Evolutionary conservation across 2,329 filamentous ascomycete species (phyloP).

Genomic region (Aspergillus uvarum): DNA sequence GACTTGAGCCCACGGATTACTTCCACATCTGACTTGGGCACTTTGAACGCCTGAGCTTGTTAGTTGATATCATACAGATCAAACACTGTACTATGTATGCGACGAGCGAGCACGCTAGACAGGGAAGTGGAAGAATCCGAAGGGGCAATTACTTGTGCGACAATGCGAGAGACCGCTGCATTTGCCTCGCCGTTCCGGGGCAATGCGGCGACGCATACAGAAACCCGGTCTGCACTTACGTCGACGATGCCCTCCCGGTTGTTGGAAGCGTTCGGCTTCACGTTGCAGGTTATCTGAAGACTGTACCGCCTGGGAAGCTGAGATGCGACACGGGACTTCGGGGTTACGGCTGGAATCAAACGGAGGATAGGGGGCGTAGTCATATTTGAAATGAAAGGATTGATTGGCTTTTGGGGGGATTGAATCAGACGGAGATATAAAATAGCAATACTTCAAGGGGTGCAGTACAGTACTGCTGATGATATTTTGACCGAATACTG

Average conservation of each 20-base stretch:
- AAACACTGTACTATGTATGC: no score
- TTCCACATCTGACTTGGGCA: slow-evolving; percentile 64
- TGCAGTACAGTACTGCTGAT: neutral
- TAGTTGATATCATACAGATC: neutral
- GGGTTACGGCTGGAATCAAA: slow-evolving; percentile 10
- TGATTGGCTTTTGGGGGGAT: neutral
- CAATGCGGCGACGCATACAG: slow-evolving; percentile 65
- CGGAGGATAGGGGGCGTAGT: slow-evolving; percentile 13
- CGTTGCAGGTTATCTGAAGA: slow-evolving; percentile 63
- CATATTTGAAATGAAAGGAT: neutral
- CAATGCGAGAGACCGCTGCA: slow-evolving; percentile 61
- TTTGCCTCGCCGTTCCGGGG: slow-evolving; percentile 69
- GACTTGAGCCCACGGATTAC: slow-evolving; percentile 65
- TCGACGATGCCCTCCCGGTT: slow-evolving; percentile 60
- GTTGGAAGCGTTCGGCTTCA: slow-evolving; percentile 65
- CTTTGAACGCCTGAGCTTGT: slow-evolving; percentile 51
- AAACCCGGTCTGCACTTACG: slow-evolving; percentile 58
- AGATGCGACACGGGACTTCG: slow-evolving; percentile 8
- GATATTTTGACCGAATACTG: neutral
- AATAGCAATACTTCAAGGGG: neutral
- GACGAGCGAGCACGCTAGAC: neutral
- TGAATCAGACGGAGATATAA: neutral
- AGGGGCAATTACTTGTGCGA: slow-evolving; percentile 54
- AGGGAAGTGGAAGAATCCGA: neutral
- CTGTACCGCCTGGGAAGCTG: slow-evolving; percentile 27